Base-by-base conservation (phyloP, 352 stramenopile species). In the Globisporangium nodosum region DNA sequence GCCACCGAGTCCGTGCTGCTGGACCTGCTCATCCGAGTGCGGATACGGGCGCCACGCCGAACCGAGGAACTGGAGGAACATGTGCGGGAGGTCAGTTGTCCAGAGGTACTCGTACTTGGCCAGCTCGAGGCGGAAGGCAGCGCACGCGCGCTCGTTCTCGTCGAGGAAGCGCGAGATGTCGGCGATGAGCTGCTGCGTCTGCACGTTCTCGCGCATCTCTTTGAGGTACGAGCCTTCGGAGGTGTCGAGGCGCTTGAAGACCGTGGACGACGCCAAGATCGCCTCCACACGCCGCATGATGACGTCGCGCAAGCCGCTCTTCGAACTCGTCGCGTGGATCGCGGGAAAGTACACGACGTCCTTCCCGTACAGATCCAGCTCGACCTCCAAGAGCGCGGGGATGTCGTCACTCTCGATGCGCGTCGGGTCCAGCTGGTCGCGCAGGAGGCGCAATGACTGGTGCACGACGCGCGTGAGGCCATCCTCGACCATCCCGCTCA, bases 51-150 rank as follows among this genome's bases (percentile, higher is more conserved):
- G 70, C 81, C 88, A 92, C 18, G 80, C 85, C 0, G 76, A 84
- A 3, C 64, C 52, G 1, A 96, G 71, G 61, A 97, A 97, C 49
- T 84, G 57, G 1, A 70, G 45, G 39, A 97, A 97, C 77, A 97
- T 96, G 24, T 86, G 71, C 13, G 92, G 67, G 31, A 97, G 64
- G 49, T 97, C 89, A 2, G 90, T 96, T 12, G 77, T 93, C 90
- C 90, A 97, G 11, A 97, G 60, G 66, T 97, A 97, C 50, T 96
- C 86, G 62, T 96, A 97, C 59, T 95, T 96, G 11, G 70, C 78
- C n/a, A 96, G 74, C 20, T 92, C 78, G 7, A 67, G 46, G 20
- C 84, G 78, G 48, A 83, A 92, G 2, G 80, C 71, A 4, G 69
- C 58, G 16, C 79, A 87, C 6, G 76, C 72, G 7, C 66, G 66